Evolutionary conservation across 371 early-diverging fungal species (phyloP), one percentile per base, ranked within the genome.

Genomic region (Apophysomyces variabilis): DNA sequence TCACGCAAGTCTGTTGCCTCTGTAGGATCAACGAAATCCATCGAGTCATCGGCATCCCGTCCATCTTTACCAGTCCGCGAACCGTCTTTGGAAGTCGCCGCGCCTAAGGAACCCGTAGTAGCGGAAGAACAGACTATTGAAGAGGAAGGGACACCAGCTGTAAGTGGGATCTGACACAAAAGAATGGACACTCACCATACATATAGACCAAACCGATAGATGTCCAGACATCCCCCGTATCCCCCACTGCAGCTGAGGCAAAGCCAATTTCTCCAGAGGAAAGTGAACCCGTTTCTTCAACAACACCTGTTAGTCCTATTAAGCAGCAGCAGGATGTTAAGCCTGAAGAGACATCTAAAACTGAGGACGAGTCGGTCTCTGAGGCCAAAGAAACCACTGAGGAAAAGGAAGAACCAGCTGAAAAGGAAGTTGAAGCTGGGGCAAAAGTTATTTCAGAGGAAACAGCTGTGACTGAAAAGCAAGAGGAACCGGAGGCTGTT

Each of bases 1-100:
- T 50, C 50, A 4, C 76, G 81, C 35, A 67, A 61, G 12, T 70
- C 73, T 8, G 66, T 75, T 13, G 64, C 68, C 32, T 66, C 72
- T 4, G 59, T 66, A 26, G 62, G 69, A 4, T 71, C 72, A 12
- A 65, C 61, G 16, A 67, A 67, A 4, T 66, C 71, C 14, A 63
- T 67, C 16, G 58, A 16, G 16, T 67, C 74, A n/a, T 59, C 58
- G 58, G 43, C 35, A 14, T 18, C 41, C 1, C 54, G 60, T 4
- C 39, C 62, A 39, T 63, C 58, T 13, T 50, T 56, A 6, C 21
- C 63, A 18, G 66, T 37, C 12, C 66, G 66, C 43, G 66, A 64
- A 9, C 70, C 62, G n/a, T 75, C 60, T 26, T 58, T 13, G 13
- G 41, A 50, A 0, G 9, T 9, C 7, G 0, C 35, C 7, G 4